phyloP scores from a whole-genome alignment of 2,329 filamentous ascomycete species.

The Seiridium cupressi region DNA sequence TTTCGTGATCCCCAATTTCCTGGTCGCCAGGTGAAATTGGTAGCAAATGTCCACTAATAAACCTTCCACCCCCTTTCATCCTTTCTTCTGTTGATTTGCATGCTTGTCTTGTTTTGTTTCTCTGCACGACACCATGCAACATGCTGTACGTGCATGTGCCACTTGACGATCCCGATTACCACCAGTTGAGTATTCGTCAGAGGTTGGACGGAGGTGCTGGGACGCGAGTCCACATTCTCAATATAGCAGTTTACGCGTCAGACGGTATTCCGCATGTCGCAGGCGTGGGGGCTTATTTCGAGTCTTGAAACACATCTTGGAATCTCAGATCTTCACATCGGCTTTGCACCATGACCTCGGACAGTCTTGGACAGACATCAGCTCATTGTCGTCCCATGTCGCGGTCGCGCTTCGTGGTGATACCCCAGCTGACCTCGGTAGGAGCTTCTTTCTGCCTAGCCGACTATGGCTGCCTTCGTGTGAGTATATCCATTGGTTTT shows the following conservation, averaged over 20 bases:
- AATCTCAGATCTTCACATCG: neutral
- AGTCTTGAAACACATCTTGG: neutral
- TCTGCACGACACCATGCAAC: too few species aligned
- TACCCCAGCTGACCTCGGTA: too few species aligned
- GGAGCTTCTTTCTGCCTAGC: too few species aligned
- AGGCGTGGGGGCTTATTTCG: neutral
- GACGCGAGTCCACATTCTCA: neutral
- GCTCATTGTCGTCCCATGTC: too few species aligned
- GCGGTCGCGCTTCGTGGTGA: too few species aligned
- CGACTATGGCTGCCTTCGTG: too few species aligned
- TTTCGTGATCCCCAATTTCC: conserved; percentile 3
- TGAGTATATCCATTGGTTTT: too few species aligned
- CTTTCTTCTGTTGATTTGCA: neutral
- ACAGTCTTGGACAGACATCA: too few species aligned
- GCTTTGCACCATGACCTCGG: too few species aligned
- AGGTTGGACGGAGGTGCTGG: neutral
- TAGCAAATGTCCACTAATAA: neutral
- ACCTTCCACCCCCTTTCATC: neutral
- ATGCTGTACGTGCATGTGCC: too few species aligned
- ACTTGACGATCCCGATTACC: too few species aligned
- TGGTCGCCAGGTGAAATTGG: neutral
- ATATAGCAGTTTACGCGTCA: neutral
- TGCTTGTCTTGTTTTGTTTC: too few species aligned
- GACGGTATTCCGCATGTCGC: neutral
- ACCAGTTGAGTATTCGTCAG: neutral